Evolutionary conservation across 805 yeast species (phyloP), one percentile per base, ranked within the genome.

Genomic region (Myxozyma udenii): DNA sequence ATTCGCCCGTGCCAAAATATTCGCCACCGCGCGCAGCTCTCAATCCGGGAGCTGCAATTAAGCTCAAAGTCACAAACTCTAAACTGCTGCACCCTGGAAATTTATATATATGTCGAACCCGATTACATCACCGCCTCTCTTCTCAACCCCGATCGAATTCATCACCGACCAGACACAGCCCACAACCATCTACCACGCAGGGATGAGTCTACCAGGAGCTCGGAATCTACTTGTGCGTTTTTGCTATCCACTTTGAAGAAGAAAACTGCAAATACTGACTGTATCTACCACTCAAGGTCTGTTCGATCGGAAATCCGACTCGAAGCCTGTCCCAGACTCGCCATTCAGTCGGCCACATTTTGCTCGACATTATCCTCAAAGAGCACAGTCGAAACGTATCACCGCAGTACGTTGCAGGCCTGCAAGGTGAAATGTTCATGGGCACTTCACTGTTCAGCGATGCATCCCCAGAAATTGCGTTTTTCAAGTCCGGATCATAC

Each of bases 271-370:
- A n/a, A n/a, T n/a, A n/a, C n/a, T n/a, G n/a, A n/a, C n/a, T n/a
- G n/a, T n/a, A n/a, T n/a, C n/a, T n/a, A 28, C 33, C 9, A 28
- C 33, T 28, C 33, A 28, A 60, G 56, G 50, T 73, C 4, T 77
- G 80, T 2, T 81, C 87, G 0, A 69, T 88, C 1, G 96, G 96
- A 0, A 88, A 88, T 62, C 95, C 95, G 0, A 86, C 82, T 49
- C 75, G 79, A 0, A 68, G 73, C 44, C 86, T 76, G 60, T 67
- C 68, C 5, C 72, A 74, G 4, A 85, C 95, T 0, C 71, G 95
- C 32, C 96, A 88, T 64, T 87, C 84, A 53, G 87, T 83, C 0
- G 96, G 95, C 1, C 86, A 85, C 56, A 64, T 74, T 44, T 64
- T 81, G 33, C 68, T 81, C 35, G 71, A 81, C 32, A 33, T 44